These are phyloP conservation scores for Candida lessepsii DNA, from an alignment of 805 yeast species.

Conservation along the genomic window DNA sequence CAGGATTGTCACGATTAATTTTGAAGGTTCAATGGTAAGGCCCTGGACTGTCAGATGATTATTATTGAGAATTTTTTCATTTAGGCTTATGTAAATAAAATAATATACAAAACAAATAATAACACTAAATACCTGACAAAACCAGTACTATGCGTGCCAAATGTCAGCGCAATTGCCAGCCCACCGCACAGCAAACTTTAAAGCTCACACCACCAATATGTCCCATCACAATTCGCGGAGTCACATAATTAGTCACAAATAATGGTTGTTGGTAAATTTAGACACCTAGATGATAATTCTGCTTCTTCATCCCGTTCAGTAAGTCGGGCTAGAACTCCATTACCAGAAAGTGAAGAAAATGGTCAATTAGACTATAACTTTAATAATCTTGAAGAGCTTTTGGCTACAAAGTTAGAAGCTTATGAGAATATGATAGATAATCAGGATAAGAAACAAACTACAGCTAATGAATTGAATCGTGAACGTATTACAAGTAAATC, in stretches of 20 bases:
- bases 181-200: no score
- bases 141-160: no score
- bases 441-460: conserved; percentile 26
- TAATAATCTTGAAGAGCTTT: conserved; percentile 33
- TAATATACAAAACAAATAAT: no score
- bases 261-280: conserved; percentile 2
- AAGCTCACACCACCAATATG: no score
- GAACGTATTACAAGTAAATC: conserved; percentile 34
- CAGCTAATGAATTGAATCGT: conserved; percentile 31
- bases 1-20: no score
- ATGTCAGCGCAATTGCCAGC: no score
- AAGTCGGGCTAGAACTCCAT: conserved; percentile 36
- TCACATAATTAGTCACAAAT: neutral
- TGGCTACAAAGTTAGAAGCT: conserved; percentile 29
- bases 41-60: no score
- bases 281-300: conserved; percentile 18
- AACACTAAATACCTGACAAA: no score
- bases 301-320: conserved; percentile 30
- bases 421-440: conserved; percentile 23
- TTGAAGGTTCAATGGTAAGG: no score
- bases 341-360: conserved; percentile 36
- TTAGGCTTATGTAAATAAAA: no score
- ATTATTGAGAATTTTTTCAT: no score
- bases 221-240: no score
- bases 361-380: conserved; percentile 36